Evolutionary conservation across 163 green algal genomes (phyloP).

Genomic region (Volvox carteri): DNA sequence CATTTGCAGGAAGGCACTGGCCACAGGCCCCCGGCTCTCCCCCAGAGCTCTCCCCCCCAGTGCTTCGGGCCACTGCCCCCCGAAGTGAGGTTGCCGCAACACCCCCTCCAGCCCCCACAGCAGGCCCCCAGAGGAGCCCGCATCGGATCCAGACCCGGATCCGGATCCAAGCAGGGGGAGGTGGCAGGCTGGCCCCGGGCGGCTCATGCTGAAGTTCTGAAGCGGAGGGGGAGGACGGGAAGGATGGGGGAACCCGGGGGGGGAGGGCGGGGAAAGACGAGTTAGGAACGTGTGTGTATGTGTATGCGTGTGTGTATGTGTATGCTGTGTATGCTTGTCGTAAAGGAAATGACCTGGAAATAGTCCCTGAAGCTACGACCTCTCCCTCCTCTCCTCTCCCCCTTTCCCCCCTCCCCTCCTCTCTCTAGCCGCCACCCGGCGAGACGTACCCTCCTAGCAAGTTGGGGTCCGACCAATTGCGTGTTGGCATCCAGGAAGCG

Average conservation of each 20-base stretch:
- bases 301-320: no score
- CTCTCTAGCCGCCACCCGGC: neutral
- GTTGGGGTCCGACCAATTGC: neutral
- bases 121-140: no score
- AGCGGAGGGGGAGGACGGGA: neutral
- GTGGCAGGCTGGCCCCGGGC: conserved; percentile 39
- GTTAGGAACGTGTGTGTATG: neutral
- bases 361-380: no score
- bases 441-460: neutral
- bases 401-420: neutral
- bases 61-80: conserved; percentile 40
- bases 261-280: neutral
- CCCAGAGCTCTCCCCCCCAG: conserved; percentile 39
- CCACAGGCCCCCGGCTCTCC: neutral
- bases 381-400: neutral
- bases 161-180: neutral
- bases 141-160: no score
- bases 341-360: no score
- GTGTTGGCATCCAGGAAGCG: neutral
- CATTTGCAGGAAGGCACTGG: neutral
- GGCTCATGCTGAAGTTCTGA: conserved; percentile 6
- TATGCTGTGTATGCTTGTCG: no score
- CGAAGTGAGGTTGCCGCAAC: conserved; percentile 1
- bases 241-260: neutral
- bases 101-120: neutral